Conservation (phyloP, 331 rosid genomes). For the Quercus phellos region DNA sequence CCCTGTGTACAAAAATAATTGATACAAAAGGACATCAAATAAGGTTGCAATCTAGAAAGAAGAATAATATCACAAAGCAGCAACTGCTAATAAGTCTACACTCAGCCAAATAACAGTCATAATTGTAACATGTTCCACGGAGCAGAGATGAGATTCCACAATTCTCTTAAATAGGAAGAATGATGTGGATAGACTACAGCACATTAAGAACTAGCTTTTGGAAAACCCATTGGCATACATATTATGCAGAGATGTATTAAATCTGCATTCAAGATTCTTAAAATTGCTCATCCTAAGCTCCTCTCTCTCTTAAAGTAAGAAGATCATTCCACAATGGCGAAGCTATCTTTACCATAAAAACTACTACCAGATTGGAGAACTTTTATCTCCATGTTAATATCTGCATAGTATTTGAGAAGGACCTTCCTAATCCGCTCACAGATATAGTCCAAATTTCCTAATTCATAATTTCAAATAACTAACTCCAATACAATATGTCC, state of each 20-base stretch:
- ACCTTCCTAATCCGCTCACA: neutral
- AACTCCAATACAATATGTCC: neutral
- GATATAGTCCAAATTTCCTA: neutral
- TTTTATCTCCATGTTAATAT: neutral
- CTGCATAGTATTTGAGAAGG: neutral
- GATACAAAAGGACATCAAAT: constrained; percentile 17
- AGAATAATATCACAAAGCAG: neutral
- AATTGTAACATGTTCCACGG: neutral
- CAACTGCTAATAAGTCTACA: constrained; percentile 1
- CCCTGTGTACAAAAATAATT: constrained; percentile 45
- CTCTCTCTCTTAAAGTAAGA: neutral
- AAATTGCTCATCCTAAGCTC: neutral
- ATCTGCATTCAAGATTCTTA: neutral
- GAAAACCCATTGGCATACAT: neutral
- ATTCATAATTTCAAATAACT: neutral
- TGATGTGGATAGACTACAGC: neutral
- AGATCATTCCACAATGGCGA: neutral
- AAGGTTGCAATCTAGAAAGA: constrained; percentile 6
- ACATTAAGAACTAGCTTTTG: neutral
- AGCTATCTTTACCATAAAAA: neutral
- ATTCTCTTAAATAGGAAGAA: constrained; percentile 2
- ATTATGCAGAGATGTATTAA: neutral
- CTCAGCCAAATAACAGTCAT: neutral
- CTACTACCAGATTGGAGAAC: neutral
- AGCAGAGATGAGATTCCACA: neutral